These are phyloP conservation scores for Neurospora cerealis DNA, from an alignment of 495 filamentous ascomycete species.

Conservation along the genomic window DNA sequence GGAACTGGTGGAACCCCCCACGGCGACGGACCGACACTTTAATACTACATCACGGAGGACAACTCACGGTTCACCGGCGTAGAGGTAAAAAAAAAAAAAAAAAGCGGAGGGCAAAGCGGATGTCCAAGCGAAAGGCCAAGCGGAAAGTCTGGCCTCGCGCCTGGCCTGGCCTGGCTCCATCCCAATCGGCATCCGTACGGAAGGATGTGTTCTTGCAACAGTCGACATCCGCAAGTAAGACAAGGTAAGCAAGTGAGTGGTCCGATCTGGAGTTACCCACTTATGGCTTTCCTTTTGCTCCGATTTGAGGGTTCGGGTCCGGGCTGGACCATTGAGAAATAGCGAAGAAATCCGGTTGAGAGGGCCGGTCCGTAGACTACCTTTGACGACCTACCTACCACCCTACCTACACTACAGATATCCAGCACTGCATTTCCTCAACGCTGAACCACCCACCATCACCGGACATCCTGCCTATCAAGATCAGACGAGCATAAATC, in stretches of 20 bases:
- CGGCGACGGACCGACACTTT: neutral
- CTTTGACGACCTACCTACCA: no score
- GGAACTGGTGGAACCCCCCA: neutral
- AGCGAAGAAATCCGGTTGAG: neutral
- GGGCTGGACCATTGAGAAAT: neutral
- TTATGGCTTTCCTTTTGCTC: neutral
- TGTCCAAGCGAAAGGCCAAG: neutral
- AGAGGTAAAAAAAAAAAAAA: neutral
- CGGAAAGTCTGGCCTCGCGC: neutral
- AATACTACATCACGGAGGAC: neutral
- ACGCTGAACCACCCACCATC: neutral
- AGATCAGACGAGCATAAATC: neutral
- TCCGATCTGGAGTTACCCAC: neutral
- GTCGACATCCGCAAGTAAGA: neutral
- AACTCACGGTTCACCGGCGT: neutral
- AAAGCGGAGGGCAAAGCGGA: neutral
- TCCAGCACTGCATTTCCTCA: neutral
- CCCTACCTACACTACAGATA: neutral
- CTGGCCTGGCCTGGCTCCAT: neutral
- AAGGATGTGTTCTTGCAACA: neutral
- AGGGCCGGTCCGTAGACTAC: neutral
- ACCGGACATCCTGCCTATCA: neutral
- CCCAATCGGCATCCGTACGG: neutral
- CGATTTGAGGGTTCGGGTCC: neutral
- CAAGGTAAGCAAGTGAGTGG: neutral